Base-by-base conservation (phyloP, 148 eudicot genomes). In the Pouteria glomerata region DNA sequence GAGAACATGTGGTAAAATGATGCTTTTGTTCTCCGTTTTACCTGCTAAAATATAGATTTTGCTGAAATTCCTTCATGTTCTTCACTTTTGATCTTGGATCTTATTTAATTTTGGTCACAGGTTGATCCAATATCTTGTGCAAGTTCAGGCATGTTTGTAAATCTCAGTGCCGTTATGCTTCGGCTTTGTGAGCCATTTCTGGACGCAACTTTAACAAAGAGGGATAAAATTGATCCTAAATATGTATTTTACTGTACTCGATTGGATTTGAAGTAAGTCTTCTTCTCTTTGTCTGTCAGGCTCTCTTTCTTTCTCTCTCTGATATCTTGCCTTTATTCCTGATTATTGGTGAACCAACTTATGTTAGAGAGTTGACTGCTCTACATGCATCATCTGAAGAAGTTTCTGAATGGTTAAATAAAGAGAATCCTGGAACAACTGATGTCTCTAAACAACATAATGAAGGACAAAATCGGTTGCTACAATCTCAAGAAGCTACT, bases 61-160 rank as follows among this genome's bases (percentile, higher is more conserved):
- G 67, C 11, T 12, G 39, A 26, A 29, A 45, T 18, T 23, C 1
- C 4, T 24, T 18, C 42, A 2, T 5, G 31, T 51, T 41, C 24
- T 30, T 55, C 35, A 14, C 33, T 45, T 61, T 33, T 55, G 52
- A 56, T 14, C n/a, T 30, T 50, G 64, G 19, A 18, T 39, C 23
- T 4, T 57, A 33, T 69, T 26, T 44, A 8, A 52, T 60, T 39
- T 83, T 30, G 34, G 30, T n/a, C n/a, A 58, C 88, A 95, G 99
- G 96, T 91, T 82, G 99, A 95, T 85, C 93, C 89, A 55, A 63
- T 92, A 78, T 81, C 94, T 19, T 89, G 93, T 84, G 99, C 99
- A 58, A 95, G 97, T 86, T 88, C 99, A 27, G 97, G 99, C 73
- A 95, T 88, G 93, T 95, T 95, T 86, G 96, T 95, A 48, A 95